Conservation (phyloP, 73 alveolate species). For the Tetrahymena malaccensis region DNA sequence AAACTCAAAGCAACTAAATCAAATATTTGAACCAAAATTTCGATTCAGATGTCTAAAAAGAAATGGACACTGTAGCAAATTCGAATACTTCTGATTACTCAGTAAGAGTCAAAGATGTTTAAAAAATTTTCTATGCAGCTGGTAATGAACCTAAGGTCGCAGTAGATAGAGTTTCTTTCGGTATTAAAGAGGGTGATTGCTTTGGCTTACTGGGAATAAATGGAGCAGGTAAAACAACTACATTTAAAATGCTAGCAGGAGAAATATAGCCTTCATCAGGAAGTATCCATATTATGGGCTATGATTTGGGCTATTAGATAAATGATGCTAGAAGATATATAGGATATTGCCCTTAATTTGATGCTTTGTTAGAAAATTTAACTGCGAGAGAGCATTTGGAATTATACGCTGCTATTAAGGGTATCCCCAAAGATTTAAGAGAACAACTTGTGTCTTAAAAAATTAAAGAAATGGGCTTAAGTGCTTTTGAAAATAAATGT, state of each 20-base stretch:
- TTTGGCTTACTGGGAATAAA: constrained; percentile 95
- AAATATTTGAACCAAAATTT: background rate
- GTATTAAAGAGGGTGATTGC: constrained; percentile 93
- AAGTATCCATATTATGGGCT: constrained; percentile 72
- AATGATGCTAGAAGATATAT: constrained; percentile 78
- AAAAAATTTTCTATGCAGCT: constrained; percentile 45
- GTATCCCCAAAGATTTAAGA: constrained; percentile 69
- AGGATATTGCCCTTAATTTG: constrained; percentile 98
- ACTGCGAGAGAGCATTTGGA: constrained; percentile 94
- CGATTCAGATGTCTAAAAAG: constrained; percentile 51
- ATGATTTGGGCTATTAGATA: constrained; percentile 65
- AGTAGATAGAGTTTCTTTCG: constrained; percentile 82
- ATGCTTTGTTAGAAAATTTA: constrained; percentile 85
- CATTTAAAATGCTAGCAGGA: constrained; percentile 91
- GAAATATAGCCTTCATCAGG: constrained; percentile 86
- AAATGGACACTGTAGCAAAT: constrained; percentile 10
- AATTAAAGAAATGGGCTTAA: constrained; percentile 82
- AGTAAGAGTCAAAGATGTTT: constrained; percentile 43
- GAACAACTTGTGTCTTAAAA: constrained; percentile 61
- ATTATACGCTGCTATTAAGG: constrained; percentile 90
- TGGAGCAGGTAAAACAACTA: constrained; percentile 99
- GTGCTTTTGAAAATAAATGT: constrained; percentile 61
- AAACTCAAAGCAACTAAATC: background rate
- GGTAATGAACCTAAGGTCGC: constrained; percentile 60
- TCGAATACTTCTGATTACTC: constrained; percentile 37